phyloP scores from a whole-genome alignment of 2,329 filamentous ascomycete genomes.

The Lecanicillium sp. region DNA sequence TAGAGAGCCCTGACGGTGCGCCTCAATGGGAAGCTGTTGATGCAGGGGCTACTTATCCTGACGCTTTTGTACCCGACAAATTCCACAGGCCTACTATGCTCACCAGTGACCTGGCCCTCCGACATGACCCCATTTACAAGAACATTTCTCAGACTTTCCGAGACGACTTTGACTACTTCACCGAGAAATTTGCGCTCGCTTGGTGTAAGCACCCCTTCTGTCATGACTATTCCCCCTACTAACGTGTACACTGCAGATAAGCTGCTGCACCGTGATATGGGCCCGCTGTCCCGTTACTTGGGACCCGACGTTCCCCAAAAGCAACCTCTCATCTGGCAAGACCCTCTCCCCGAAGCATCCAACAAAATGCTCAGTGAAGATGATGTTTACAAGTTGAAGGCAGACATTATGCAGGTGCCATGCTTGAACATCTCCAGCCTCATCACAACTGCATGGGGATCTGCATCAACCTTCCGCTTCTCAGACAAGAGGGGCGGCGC shows the following conservation, averaged over 20 bases:
- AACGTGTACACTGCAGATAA: conserved; percentile 34
- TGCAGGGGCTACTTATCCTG: conserved; percentile 58
- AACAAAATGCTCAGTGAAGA: conserved; percentile 49
- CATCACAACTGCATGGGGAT: conserved; percentile 59
- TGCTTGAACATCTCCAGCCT: conserved; percentile 53
- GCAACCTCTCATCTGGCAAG: conserved; percentile 58
- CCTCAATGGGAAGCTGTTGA: conserved; percentile 71
- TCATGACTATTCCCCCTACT: not conserved
- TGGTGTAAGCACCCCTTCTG: conserved; percentile 49
- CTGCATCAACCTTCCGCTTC: conserved; percentile 63
- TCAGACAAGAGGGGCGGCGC: conserved; percentile 76
- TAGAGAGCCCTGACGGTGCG: conserved; percentile 66
- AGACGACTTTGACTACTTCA: conserved; percentile 59
- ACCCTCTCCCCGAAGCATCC: conserved; percentile 55
- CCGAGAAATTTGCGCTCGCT: conserved; percentile 60
- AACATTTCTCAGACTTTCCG: conserved; percentile 67
- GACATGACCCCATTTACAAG: conserved; percentile 62
- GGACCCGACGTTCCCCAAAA: conserved; percentile 70
- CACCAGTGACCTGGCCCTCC: conserved; percentile 65
- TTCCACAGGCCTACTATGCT: conserved; percentile 69
- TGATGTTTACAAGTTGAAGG: conserved; percentile 60
- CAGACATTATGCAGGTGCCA: conserved; percentile 50
- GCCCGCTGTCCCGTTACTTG: conserved; percentile 60
- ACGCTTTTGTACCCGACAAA: conserved; percentile 60
- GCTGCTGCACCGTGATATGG: conserved; percentile 73